phyloP scores from a whole-genome alignment of 1,284 basidiomycete genomes.

The Heterobasidion irregulare region DNA sequence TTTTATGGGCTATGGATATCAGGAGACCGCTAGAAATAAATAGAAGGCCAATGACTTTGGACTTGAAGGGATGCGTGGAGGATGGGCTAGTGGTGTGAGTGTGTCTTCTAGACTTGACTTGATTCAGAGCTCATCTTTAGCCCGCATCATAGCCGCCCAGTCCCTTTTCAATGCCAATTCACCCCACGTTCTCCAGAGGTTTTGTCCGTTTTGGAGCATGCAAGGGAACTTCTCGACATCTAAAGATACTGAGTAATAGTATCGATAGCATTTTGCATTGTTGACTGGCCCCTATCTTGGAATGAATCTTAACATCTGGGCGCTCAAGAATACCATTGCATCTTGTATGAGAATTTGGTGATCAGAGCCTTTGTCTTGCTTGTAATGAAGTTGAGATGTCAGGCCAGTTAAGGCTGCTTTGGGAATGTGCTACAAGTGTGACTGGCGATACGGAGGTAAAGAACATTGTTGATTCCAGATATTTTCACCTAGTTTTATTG shows the following conservation, averaged over 20 bases:
- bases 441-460: too few relatives aligned
- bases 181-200: not conserved
- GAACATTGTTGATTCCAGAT: too few relatives aligned
- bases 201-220: not conserved
- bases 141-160: not conserved
- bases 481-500: too few relatives aligned
- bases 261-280: too few relatives aligned
- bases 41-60: not conserved
- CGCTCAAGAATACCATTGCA: too few relatives aligned
- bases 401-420: too few relatives aligned
- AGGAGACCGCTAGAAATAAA: not conserved
- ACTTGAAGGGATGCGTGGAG: slow-evolving; percentile 1
- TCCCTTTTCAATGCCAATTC: not conserved
- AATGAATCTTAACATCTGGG: too few relatives aligned
- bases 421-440: too few relatives aligned
- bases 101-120: not conserved
- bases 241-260: not conserved
- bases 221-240: not conserved
- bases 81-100: slow-evolving; percentile 4
- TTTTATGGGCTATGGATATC: slow-evolving; percentile 3
- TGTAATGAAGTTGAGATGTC: too few relatives aligned
- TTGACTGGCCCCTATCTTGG: too few relatives aligned
- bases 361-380: too few relatives aligned
- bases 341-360: too few relatives aligned
- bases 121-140: not conserved